A percentile compares a stretch with the other conserved stretches of the same genome.
These are phyloP conservation scores for Ceriops decandra DNA, from an alignment of 345 rosid species.

Conservation along the genomic window DNA sequence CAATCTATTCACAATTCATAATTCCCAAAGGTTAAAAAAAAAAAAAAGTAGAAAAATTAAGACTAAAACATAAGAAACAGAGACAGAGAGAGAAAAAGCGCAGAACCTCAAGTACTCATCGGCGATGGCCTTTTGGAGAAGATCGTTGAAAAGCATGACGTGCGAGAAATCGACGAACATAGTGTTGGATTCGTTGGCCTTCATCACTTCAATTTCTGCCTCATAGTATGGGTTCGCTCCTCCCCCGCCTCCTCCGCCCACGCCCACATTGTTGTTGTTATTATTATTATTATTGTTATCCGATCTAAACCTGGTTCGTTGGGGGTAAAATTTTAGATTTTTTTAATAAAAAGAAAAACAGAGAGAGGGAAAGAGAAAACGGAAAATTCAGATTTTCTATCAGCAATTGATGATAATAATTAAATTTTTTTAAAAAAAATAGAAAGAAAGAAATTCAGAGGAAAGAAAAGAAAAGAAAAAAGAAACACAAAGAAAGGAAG, in stretches of 20 bases:
- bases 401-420: not conserved
- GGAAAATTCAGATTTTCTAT: not conserved
- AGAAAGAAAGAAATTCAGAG: not conserved
- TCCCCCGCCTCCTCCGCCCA: slow-evolving; percentile 14
- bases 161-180: slow-evolving; percentile 87
- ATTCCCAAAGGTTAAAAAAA: not conserved
- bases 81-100: not conserved
- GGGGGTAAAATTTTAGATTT: not conserved
- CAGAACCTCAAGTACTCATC: slow-evolving; percentile 75
- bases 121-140: slow-evolving; percentile 78
- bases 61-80: not conserved
- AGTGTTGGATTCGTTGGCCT: slow-evolving; percentile 65
- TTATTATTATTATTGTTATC: slow-evolving; percentile 30
- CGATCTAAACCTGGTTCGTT: slow-evolving; percentile 47
- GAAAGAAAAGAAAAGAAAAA: not conserved
- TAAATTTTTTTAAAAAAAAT: not conserved
- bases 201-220: slow-evolving; percentile 69
- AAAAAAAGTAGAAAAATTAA: not conserved
- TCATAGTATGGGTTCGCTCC: slow-evolving; percentile 57
- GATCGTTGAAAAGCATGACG: slow-evolving; percentile 72
- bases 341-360: not conserved
- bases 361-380: not conserved
- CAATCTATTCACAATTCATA: slow-evolving; percentile 36
- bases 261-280: too few species aligned
- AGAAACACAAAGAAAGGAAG: not conserved